phyloP scores from a whole-genome alignment of 495 filamentous ascomycete species.

The Lasiosphaeria ovina region DNA sequence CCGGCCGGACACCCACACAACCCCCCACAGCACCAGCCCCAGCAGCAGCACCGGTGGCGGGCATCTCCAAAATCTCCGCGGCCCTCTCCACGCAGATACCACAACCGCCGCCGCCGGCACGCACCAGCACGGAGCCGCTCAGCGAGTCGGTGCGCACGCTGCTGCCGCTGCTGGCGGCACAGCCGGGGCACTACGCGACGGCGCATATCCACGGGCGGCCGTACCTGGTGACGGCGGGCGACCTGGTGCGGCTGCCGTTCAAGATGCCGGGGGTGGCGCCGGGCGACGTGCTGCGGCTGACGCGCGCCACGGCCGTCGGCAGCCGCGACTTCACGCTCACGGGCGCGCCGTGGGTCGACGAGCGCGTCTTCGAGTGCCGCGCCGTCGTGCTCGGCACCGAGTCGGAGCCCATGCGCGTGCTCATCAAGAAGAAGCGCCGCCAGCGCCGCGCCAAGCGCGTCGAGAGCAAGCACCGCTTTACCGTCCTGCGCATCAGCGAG shows the following conservation, averaged over 20 bases:
- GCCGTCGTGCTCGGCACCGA: constrained; percentile 85
- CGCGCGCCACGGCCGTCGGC: constrained; percentile 74
- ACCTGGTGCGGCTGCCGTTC: constrained; percentile 91
- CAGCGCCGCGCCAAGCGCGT: constrained; percentile 69
- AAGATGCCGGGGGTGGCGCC: constrained; percentile 77
- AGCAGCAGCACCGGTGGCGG: constrained; percentile 1
- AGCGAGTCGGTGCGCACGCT: constrained; percentile 59
- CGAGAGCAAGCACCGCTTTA: constrained; percentile 83
- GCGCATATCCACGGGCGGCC: constrained; percentile 82
- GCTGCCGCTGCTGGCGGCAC: constrained; percentile 74
- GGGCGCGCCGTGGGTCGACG: constrained; percentile 73
- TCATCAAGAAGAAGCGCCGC: constrained; percentile 92
- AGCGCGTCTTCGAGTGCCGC: constrained; percentile 77
- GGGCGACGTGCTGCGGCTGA: constrained; percentile 82
- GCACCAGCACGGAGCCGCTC: constrained; percentile 52
- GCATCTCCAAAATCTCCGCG: constrained; percentile 13
- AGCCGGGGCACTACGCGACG: constrained; percentile 81
- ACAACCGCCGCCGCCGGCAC: constrained; percentile 47
- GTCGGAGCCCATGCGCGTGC: constrained; percentile 78
- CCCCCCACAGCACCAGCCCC: constrained; percentile 24
- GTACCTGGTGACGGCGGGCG: constrained; percentile 87
- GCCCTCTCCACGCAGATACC: constrained; percentile 21
- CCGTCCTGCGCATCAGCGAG: constrained; percentile 80
- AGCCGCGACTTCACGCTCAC: constrained; percentile 88
- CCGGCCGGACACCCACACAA: not conserved